Base-by-base conservation (phyloP, 805 yeast genomes). In the Ascoidea rubescens region DNA sequence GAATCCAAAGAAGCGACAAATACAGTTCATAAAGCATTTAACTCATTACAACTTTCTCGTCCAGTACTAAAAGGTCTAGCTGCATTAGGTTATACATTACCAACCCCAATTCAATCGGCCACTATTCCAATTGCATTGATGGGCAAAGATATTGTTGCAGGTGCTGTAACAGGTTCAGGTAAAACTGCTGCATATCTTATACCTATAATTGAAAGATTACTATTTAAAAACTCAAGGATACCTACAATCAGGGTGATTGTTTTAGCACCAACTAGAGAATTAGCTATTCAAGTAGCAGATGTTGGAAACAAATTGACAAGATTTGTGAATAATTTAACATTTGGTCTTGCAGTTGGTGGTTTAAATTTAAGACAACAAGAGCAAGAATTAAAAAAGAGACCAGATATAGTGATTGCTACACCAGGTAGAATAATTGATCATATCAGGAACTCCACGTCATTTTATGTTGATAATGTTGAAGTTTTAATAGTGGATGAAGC, bases 151-250 rank as follows among this genome's bases (percentile, higher is more conserved):
- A 80, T 93, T 50, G 96, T 93, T 61, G 99, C 98, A 16, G 98
- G 98, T 73, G 99, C 99, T 43, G 96, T 87, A 30, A 93, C 99
- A 4, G 99, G 99, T 71, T 91, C 98, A 21, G 99, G 99, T 77
- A 93, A 93, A 67, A 93, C 99, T 30, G 99, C 97, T 2, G 99
- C 99, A 1, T 93, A 88, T 65, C 82, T 93, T 84, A 85, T 93
- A 52, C 99, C 99, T 5, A 82, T 93, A 16, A 79, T 93, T 55
- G 99, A 93, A 69, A 81, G 99, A 69, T 72, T 93, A 43, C 69
- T 93, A 33, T 91, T 83, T 69, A 87, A 93, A 60, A 96, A 98
- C 10, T 75, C 87, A 51, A 86, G 86, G 61, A 70, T 86, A 5
- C 84, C 96, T 0, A 78, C 95, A 1, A 90, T 98, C 1, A 78